Base-by-base conservation (phyloP, 176 grass and related monocot genomes). In the Coix lacrymajobi region DNA sequence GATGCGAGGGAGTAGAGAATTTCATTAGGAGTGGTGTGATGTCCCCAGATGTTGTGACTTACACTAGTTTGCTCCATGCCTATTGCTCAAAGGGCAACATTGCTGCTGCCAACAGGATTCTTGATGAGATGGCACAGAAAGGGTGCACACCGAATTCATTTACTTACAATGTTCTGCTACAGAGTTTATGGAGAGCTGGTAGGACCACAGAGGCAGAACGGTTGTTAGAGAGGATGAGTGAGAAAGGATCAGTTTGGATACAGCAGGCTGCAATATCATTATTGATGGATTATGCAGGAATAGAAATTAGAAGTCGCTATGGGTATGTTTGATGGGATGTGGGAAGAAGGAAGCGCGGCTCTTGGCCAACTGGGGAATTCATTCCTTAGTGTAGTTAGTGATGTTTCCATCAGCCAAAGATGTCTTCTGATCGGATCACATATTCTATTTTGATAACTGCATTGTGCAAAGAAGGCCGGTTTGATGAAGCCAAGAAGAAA, bases 161-260 rank as follows among this genome's bases (percentile, higher is more conserved):
- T 80, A 93, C 87, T 1, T 98, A 90, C 41, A 95, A 98, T 79
- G 92, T 98, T 78, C 83, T 98, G 72, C 84, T 98, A 54, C 86
- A 95, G 74, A 98, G 92, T 81, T 84, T 98, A 64, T 98, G 92
- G 88, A 98, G 89, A 84, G 84, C 88, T 69, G 90, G 92, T 49
- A 93, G 85, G 84, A 88, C 80, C 69, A 68, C 65, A 36, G 96
- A 95, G 85, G 89, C 76, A 65, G 90, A 98, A 36, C 85, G 45
- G 48, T 75, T 95, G 69, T 81, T 98, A 39, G 84, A 93, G 66
- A 93, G 88, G 83, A 98, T 98, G 92, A 80, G 83, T 77, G 75
- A 89, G 71, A 93, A 91, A 71, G 90, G 88, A 66, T 91, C 60
- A 84, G 76, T 66, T 89, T 98, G 77, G 90, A 93, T 88, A 91